Evolutionary conservation across 495 filamentous ascomycete species (phyloP).

Genomic region (Penicillium ucsense): DNA sequence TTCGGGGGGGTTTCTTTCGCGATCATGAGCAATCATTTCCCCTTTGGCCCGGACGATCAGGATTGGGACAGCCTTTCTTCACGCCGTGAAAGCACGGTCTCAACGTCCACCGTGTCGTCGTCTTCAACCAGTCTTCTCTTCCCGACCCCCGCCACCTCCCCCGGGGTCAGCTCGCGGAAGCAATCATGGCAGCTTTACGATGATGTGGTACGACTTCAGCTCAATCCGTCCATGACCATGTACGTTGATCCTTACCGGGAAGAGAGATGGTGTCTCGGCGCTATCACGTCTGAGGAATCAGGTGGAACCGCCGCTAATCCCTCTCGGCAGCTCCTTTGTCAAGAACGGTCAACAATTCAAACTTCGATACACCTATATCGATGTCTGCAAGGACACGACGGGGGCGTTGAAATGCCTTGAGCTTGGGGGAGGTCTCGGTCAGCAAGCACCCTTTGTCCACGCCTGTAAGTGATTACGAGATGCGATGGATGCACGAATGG

Average conservation of each 20-base stretch:
- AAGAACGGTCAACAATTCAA: conserved; percentile 32
- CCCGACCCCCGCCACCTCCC: conserved; percentile 23
- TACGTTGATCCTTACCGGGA: conserved; percentile 10
- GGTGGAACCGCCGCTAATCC: not conserved
- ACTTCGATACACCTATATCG: conserved; percentile 33
- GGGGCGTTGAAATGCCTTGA: conserved; percentile 32
- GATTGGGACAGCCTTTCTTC: conserved; percentile 28
- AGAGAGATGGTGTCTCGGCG: no score
- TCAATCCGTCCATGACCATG: conserved; percentile 33
- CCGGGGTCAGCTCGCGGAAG: conserved; percentile 25
- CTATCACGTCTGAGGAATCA: no score
- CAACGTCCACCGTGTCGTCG: conserved; percentile 33
- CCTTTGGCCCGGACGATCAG: conserved; percentile 17
- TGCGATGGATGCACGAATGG: not conserved
- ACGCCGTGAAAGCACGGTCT: conserved; percentile 29
- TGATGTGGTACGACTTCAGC: conserved; percentile 26
- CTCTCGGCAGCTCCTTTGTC: conserved; percentile 27
- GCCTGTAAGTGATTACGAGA: conserved; percentile 22
- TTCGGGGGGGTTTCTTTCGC: not conserved
- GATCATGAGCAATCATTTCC: conserved; percentile 18
- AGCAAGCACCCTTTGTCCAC: conserved; percentile 33
- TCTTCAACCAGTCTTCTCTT: conserved; percentile 28
- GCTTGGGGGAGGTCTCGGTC: conserved; percentile 29
- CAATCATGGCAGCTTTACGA: conserved; percentile 26
- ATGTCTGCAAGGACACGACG: conserved; percentile 32